Evolutionary conservation across 2,329 filamentous ascomycete genomes (phyloP).

Genomic region (Xylaria sp.): DNA sequence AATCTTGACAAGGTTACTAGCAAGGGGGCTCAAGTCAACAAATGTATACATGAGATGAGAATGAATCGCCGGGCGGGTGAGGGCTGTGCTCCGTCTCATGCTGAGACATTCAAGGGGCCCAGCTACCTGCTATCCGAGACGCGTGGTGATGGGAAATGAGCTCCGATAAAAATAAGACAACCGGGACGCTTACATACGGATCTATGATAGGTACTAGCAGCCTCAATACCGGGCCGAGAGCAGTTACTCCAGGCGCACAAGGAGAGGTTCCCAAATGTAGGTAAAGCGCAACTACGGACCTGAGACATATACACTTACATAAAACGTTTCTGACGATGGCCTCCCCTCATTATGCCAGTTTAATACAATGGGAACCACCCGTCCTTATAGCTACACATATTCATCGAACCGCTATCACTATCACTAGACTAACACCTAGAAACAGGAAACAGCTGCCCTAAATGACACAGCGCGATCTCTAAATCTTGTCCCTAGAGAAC

Average conservation of each 20-base stretch:
- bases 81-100: not conserved
- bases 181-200: not conserved
- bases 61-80: not conserved
- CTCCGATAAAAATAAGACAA: not conserved
- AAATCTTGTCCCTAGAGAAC: not conserved
- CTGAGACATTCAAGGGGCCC: not conserved
- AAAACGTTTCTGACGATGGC: not conserved
- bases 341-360: not conserved
- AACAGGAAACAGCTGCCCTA: not conserved
- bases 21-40: not conserved
- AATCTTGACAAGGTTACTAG: not conserved
- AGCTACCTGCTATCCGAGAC: not conserved
- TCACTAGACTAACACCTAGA: not conserved
- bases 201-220: slow-evolving; percentile 15
- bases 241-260: slow-evolving; percentile 19
- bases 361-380: too few species aligned
- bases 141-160: not conserved
- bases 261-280: slow-evolving; percentile 14
- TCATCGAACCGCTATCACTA: too few species aligned
- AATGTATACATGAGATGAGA: too few species aligned
- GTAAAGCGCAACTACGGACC: not conserved
- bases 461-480: not conserved
- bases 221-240: slow-evolving; percentile 10
- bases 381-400: too few species aligned
- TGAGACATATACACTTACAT: not conserved